Conservation (phyloP, 768 basidiomycete species). For the Rubroboletus satanas region DNA sequence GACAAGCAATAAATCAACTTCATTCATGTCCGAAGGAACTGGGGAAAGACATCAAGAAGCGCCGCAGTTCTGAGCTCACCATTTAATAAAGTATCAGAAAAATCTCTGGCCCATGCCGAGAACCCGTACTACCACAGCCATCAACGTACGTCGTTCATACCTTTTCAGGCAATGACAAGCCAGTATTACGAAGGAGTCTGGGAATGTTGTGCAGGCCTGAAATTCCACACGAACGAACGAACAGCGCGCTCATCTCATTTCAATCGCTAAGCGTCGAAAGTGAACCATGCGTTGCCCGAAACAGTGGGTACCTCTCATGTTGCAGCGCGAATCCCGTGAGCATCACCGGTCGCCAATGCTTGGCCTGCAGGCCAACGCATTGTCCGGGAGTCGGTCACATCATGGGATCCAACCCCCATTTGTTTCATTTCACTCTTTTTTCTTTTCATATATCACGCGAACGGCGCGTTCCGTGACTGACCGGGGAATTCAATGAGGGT, state of each 20-base stretch:
- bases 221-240: too few relatives aligned
- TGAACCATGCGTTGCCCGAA: neutral
- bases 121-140: neutral
- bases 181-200: neutral
- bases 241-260: neutral
- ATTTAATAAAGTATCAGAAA: neutral
- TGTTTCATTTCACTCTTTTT: constrained; percentile 19
- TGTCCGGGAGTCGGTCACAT: constrained; percentile 9
- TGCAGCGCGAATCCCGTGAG: constrained; percentile 17
- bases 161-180: neutral
- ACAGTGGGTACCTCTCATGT: neutral
- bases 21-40: constrained; percentile 24
- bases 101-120: neutral
- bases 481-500: constrained; percentile 2
- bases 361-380: constrained; percentile 23
- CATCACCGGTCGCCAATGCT: neutral
- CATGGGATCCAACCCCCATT: constrained; percentile 5
- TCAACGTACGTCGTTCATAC: neutral
- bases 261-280: neutral
- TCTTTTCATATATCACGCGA: neutral
- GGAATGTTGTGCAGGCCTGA: neutral
- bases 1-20: constrained; percentile 7
- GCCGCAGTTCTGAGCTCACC: neutral
- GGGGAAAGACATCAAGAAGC: constrained; percentile 10
- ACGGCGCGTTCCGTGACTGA: constrained; percentile 16